Percentiles rank a stretch among this genome's conserved stretches.
phyloP scores from a whole-genome alignment of 2,329 filamentous ascomycete genomes.

The Epichloe glyceriae region DNA sequence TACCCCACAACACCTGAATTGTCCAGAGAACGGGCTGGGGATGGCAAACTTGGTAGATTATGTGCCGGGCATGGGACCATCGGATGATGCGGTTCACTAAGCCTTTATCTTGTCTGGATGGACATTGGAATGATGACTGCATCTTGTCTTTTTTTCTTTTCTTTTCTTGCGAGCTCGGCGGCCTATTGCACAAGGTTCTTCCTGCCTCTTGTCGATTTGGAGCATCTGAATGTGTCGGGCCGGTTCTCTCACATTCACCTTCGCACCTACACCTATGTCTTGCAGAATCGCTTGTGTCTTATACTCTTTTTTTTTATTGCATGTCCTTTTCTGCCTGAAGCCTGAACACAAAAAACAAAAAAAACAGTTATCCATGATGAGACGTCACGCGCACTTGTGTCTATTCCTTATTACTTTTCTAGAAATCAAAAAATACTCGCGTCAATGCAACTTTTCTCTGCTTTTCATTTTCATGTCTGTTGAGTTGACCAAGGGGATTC shows the following conservation, averaged over 20 bases:
- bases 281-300: background rate
- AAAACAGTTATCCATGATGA: constrained; percentile 4
- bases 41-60: constrained; percentile 5
- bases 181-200: background rate
- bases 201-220: background rate
- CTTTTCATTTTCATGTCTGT: no score
- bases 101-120: background rate
- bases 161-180: background rate
- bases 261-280: background rate
- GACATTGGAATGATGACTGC: constrained; percentile 1
- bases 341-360: background rate
- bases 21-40: background rate
- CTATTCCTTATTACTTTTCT: background rate
- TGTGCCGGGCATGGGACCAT: background rate
- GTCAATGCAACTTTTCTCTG: background rate
- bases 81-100: background rate
- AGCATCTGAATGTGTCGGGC: constrained; percentile 8
- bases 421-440: background rate
- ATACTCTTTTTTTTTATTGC: background rate
- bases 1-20: background rate
- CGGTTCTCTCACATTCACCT: constrained; percentile 10
- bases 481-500: no score
- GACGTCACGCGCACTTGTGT: constrained; percentile 5
- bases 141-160: background rate
- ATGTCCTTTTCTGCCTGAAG: background rate